A percentile compares a stretch with the other conserved stretches of the same genome.
These are phyloP conservation scores for Penicillium herquei DNA, from an alignment of 495 filamentous ascomycete genomes.

Conservation along the genomic window DNA sequence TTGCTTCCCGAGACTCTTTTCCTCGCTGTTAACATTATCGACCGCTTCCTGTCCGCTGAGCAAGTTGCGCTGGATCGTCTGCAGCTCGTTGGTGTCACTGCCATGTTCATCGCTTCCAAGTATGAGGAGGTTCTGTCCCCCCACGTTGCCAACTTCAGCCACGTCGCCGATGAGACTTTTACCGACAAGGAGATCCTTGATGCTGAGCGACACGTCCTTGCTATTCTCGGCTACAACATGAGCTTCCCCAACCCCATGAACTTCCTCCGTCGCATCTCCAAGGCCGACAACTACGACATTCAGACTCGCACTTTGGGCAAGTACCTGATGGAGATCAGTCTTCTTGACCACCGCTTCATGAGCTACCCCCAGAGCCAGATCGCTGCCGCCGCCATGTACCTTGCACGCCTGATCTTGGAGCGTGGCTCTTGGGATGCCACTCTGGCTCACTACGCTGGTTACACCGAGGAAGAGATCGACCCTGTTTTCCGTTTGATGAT, in stretches of 20 bases:
- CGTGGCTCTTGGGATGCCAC: conserved; percentile 91
- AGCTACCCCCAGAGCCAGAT: conserved; percentile 81
- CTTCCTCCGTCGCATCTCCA: conserved; percentile 96
- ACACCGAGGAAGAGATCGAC: conserved; percentile 85
- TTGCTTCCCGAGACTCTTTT: conserved; percentile 97
- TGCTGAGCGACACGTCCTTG: conserved; percentile 89
- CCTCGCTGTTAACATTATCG: conserved; percentile 95
- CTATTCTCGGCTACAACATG: conserved; percentile 90
- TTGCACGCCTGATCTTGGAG: conserved; percentile 83
- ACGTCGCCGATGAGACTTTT: conserved; percentile 96
- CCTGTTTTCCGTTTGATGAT: conserved; percentile 94
- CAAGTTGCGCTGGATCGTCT: conserved; percentile 92
- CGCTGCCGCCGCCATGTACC: conserved; percentile 91
- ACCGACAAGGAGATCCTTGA: conserved; percentile 94
- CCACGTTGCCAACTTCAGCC: conserved; percentile 93
- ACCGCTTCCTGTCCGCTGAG: conserved; percentile 92
- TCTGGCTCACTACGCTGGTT: conserved; percentile 89
- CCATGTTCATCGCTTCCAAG: conserved; percentile 98
- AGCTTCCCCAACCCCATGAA: conserved; percentile 99
- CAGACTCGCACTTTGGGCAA: conserved; percentile 95
- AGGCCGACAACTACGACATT: conserved; percentile 97
- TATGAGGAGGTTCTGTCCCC: conserved; percentile 98
- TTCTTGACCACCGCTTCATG: conserved; percentile 92
- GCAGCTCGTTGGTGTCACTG: conserved; percentile 93
- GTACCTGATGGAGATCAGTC: conserved; percentile 97